Conservation (phyloP, 345 rosid genomes). For the Moricandia moricandioides region DNA sequence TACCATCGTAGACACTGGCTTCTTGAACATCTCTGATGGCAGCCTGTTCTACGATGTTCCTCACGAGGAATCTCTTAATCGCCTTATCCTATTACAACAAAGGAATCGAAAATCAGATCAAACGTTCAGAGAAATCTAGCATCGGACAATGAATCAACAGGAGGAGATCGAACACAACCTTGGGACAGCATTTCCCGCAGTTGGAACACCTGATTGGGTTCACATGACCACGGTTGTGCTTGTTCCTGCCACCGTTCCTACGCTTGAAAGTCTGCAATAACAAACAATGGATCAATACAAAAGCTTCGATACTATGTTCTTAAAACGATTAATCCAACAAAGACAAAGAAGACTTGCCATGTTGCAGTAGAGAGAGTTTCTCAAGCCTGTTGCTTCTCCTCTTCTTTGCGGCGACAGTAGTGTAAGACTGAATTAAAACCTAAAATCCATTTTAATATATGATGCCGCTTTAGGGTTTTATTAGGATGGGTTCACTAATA, state of each 20-base stretch:
- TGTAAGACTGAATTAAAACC: not conserved
- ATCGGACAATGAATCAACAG: not conserved
- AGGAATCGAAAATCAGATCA: not conserved
- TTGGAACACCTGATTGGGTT: constrained; percentile 90
- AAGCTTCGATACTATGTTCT: not conserved
- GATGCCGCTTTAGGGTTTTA: not conserved
- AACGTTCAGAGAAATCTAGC: not conserved
- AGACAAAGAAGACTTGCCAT: constrained; percentile 10
- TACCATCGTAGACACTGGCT: constrained; percentile 80
- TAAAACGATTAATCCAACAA: not conserved
- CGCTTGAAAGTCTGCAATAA: constrained; percentile 74
- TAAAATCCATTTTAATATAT: not conserved
- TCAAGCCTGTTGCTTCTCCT: not conserved
- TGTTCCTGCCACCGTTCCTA: constrained; percentile 88
- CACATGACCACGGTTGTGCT: constrained; percentile 93
- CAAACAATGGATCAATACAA: not conserved
- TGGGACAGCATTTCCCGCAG: constrained; percentile 92
- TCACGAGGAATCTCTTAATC: constrained; percentile 78
- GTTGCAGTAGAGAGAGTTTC: constrained; percentile 9
- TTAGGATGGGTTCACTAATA: not conserved
- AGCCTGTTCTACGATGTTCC: constrained; percentile 92
- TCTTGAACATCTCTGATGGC: constrained; percentile 92
- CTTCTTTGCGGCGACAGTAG: constrained; percentile 13
- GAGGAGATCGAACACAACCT: constrained; percentile 38
- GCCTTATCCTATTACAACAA: constrained; percentile 60